Conservation (phyloP, 2,329 filamentous ascomycete genomes). For the Ophiostoma novo-ulmi region DNA sequence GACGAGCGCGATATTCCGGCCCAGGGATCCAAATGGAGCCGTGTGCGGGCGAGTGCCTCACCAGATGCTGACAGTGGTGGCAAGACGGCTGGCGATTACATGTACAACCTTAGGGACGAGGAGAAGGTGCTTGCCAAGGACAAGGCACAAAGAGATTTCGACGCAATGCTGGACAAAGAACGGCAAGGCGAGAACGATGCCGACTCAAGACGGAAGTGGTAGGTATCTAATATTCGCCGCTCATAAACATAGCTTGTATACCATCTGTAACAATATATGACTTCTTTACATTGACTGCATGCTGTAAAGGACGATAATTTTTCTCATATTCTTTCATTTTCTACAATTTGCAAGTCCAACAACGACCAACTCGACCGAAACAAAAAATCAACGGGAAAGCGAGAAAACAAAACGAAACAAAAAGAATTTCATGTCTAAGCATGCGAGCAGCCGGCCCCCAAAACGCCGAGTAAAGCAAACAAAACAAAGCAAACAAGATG, state of each 20-base stretch:
- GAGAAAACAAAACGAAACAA: not conserved
- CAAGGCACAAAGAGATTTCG: constrained; percentile 29
- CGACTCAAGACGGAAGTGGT: not conserved
- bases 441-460: not conserved
- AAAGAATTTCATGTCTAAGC: not conserved
- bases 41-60: not conserved
- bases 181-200: constrained; percentile 23
- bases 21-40: constrained; percentile 9
- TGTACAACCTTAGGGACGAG: constrained; percentile 20
- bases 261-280: not conserved
- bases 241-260: not conserved
- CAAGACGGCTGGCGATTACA: constrained; percentile 21
- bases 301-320: not conserved
- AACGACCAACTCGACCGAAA: not conserved
- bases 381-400: not conserved
- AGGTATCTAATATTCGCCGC: not conserved
- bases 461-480: constrained; percentile 1
- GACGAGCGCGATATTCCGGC: constrained; percentile 9
- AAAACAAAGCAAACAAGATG: not conserved
- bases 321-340: not conserved
- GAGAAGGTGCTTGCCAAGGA: constrained; percentile 23
- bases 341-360: not conserved
- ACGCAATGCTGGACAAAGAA: constrained; percentile 30
- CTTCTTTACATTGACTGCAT: not conserved
- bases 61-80: not conserved